Base-by-base conservation (phyloP, 495 filamentous ascomycete species). In the Symbiotaphrina buchneri region DNA sequence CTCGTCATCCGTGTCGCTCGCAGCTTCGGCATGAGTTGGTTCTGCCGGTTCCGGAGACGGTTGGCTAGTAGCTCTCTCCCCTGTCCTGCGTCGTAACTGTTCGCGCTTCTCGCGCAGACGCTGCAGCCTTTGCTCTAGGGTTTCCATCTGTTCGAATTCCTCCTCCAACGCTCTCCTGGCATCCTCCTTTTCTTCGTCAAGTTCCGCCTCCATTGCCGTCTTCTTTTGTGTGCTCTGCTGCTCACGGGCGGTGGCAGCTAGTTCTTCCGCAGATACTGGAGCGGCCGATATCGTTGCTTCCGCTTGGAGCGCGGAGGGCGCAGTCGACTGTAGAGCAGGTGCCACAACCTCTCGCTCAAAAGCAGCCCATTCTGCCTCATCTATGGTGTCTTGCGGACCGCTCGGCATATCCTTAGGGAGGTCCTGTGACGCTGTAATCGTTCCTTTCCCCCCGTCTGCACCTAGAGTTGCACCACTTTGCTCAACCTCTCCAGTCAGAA, bases 131-230 rank as follows among this genome's bases (percentile, higher is more conserved):
- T 70, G 68, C 50, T 94, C 87, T 27, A 93, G 61, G 32, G 68
- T 68, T 45, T 87, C 80, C 85, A 95, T 94, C 46, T 87, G 73
- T 31, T 91, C 87, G 46, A 95, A 81, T 48, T 97, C 87, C 35
- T 77, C 71, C 47, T 85, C 71, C 34, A 94, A 48, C 33, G 71
- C 65, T 28, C 76, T 63, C 14, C 68, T 72, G 3, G 84, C 82
- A 42, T 91, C 83, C 43, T 93, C 83, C 15, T 71, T 71, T 53
- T 91, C 81, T 11, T 71, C 79, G 36, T 79, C 82, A n/a, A 64
- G 46, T 27, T 74, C 66, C 1, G 59, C 68, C 30, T 75, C 72
- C 21, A 61, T 58, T 31, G 56, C 55, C 35, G 65, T 59, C 18
- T 58, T 65, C 22, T 57, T 48, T 33, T 53, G 50, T 25, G 37